phyloP scores from a whole-genome alignment of 2,329 filamentous ascomycete genomes.

The Nothophaeocryptopus gaeumannii region DNA sequence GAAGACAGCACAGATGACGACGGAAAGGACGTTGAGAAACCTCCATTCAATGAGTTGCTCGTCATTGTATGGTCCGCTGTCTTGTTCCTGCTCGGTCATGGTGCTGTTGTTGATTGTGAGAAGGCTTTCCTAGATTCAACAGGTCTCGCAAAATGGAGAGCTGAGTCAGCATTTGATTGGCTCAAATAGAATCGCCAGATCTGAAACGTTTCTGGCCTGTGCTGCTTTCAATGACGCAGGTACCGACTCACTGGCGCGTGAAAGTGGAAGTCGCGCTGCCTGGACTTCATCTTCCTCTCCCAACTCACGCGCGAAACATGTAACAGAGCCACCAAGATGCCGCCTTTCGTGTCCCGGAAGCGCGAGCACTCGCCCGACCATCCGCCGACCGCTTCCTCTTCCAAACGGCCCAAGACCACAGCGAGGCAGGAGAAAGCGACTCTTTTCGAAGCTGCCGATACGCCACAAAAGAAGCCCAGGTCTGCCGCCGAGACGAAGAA shows the following conservation, averaged over 20 bases:
- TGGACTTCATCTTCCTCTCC: neutral
- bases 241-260: neutral
- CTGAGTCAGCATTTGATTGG: neutral
- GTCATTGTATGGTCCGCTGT: no score
- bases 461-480: conserved; percentile 30
- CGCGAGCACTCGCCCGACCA: conserved; percentile 54
- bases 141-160: no score
- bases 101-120: no score
- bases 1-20: no score
- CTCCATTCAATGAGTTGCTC: no score
- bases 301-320: neutral
- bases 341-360: conserved; percentile 67
- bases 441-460: conserved; percentile 47
- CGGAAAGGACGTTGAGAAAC: no score
- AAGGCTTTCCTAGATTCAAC: no score
- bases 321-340: conserved; percentile 50
- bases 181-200: conserved; percentile 3
- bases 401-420: conserved; percentile 6
- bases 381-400: conserved; percentile 25
- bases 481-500: conserved; percentile 32
- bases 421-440: conserved; percentile 36
- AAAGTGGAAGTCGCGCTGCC: neutral
- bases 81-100: no score
- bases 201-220: neutral
- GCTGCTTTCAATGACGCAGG: conserved; percentile 3